Base-by-base conservation (phyloP, 345 rosid species). In the Zanthoxylum bungeanum region DNA sequence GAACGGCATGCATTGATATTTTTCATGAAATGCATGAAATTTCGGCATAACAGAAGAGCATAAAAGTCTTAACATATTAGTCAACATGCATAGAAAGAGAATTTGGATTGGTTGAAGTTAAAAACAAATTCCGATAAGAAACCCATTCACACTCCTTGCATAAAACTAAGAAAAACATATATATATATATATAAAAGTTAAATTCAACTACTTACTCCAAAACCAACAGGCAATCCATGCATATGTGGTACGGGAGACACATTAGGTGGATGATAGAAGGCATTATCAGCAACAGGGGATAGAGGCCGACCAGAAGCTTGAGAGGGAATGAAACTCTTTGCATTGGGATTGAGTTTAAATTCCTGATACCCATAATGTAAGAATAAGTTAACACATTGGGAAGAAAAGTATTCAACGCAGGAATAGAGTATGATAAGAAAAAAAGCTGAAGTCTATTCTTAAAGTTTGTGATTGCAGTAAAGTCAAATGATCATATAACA, bases 261-360 rank as follows among this genome's bases (percentile, higher is more conserved):
- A 60, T 73, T 80, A 49, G 89, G 62, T 30, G 87, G 85, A 79
- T 73, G 87, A 82, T 90, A 92, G 79, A 84, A 85, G 62, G 93
- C 84, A 63, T 77, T 77, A 75, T 92, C 93, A 22, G 91, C n/a
- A 4, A 83, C 72, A 25, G 94, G 91, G 58, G 98, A 78, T 60
- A 70, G 82, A 63, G 92, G 97, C 79, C 92, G 77, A 27, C 74
- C 80, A 76, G 85, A 73, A 7, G 80, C 52, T 68, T 83, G 88
- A 66, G 91, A 66, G 62, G 90, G 97, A 14, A 68, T 79, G 77
- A 89, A 93, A 72, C 96, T 91, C 89, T 91, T 89, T 21, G 98
- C 99, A 33, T 95, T 87, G 40, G 98, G 99, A 83, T 92, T 95
- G 46, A 88, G 88, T 75, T 80, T 95, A 80, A 95, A 95, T 85